Evolutionary conservation across 192 early-diverging fungal species (phyloP).

Genomic region (Ambispora gerdemannii): DNA sequence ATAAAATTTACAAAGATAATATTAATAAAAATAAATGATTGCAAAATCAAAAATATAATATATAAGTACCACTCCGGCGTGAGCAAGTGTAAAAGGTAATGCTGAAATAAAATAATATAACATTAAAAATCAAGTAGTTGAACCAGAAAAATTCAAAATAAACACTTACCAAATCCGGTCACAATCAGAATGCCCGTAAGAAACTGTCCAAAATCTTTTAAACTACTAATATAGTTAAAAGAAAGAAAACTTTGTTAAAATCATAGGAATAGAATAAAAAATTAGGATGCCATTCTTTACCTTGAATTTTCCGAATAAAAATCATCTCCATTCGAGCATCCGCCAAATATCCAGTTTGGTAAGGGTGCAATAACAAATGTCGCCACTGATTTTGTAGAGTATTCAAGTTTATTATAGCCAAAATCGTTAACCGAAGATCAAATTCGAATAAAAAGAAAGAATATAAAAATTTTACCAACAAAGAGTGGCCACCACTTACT

Average conservation of each 20-base stretch:
- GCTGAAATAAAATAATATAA: no score
- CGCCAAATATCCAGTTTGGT: conserved; percentile 83
- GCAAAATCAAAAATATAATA: not conserved
- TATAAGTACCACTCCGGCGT: conserved; percentile 64
- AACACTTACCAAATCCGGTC: conserved; percentile 76
- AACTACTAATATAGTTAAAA: conserved; percentile 30
- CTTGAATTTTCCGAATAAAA: conserved; percentile 64
- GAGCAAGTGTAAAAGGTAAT: conserved; percentile 78
- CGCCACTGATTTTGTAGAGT: conserved; percentile 51
- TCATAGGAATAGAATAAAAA: not conserved
- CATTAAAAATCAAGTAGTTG: no score
- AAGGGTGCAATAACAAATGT: conserved; percentile 90
- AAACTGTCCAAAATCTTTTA: conserved; percentile 74
- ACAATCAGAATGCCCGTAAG: conserved; percentile 89
- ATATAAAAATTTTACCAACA: conserved; percentile 52
- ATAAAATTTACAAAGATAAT: not conserved
- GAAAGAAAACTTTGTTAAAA: not conserved
- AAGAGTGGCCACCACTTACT: conserved; percentile 96
- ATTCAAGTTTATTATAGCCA: conserved; percentile 2
- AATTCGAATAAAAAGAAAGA: not conserved
- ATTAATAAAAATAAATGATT: not conserved
- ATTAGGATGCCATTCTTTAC: conserved; percentile 25
- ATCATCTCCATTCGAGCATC: conserved; percentile 65
- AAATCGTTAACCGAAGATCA: not conserved
- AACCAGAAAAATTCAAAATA: not conserved